Percentiles rank a stretch among this genome's conserved stretches.
These are phyloP conservation scores for Exophiala xenobiotica DNA, from an alignment of 2,329 filamentous ascomycete species.

Conservation along the genomic window DNA sequence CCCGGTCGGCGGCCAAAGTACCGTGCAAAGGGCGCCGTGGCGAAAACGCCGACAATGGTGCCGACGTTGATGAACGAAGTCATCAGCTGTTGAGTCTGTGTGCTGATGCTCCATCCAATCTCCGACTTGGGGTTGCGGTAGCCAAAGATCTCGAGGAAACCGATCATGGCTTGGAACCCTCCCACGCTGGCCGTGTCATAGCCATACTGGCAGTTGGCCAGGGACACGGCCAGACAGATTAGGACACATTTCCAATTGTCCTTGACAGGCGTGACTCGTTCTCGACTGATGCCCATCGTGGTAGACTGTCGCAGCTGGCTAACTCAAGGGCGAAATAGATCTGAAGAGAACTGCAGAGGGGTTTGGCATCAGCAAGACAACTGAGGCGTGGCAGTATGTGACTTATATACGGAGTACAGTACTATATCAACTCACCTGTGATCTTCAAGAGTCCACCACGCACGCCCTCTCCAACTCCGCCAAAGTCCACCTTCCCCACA, in stretches of 20 bases:
- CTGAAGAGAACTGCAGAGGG: too few relatives aligned
- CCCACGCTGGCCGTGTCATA: conserved; percentile 49
- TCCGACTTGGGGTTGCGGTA: conserved; percentile 41
- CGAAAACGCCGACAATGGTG: conserved; percentile 50
- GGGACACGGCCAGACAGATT: conserved; percentile 48
- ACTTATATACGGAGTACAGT: too few relatives aligned
- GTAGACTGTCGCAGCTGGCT: too few relatives aligned
- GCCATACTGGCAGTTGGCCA: conserved; percentile 55
- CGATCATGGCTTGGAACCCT: conserved; percentile 52
- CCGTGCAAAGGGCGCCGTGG: conserved; percentile 48
- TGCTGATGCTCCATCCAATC: conserved; percentile 37
- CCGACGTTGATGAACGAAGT: conserved; percentile 53
- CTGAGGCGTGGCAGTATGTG: too few relatives aligned
- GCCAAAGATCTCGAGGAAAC: conserved; percentile 53
- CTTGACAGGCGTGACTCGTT: conserved; percentile 10
- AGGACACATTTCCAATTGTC: conserved; percentile 46
- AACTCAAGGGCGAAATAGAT: too few relatives aligned
- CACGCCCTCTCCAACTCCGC: too few relatives aligned
- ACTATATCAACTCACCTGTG: too few relatives aligned
- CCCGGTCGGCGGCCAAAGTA: conserved; percentile 49
- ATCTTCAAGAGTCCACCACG: too few relatives aligned
- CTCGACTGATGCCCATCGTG: conserved; percentile 15
- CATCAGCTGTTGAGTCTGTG: conserved; percentile 53
- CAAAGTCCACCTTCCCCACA: background rate
- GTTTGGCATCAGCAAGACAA: too few relatives aligned